Evolutionary conservation across 768 basidiomycete species (phyloP), one percentile per base, ranked within the genome.

Genomic region (Scleroderma bovista): DNA sequence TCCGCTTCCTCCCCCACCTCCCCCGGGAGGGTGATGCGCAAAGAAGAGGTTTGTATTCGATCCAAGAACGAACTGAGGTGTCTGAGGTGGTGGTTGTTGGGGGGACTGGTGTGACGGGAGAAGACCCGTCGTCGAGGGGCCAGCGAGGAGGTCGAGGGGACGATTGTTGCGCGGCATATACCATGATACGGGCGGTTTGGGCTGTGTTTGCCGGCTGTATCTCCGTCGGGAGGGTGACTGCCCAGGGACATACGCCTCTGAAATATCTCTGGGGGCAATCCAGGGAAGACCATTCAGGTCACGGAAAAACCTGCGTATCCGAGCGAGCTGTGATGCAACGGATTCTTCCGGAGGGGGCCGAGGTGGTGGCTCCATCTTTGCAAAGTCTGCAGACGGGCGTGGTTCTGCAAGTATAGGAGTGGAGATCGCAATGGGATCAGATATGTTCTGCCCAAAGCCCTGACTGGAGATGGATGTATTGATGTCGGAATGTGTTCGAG

Each of bases 161-260:
- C 54, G 57, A 17, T 56, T 64, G 15, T 65, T 54, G 15, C 64
- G 64, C 20, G 58, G 53, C 0, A 49, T 48, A n/a, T 67, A 67
- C 65, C 67, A 67, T 1, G 61, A 62, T 20, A 54, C 52, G 17
- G 66, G 55, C 41, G 60, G 54, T 48, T 61, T 68, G 12, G 46
- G 15, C 15, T 62, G 54, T 34, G 46, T 41, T 2, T 58, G 64
- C 11, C 65, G 54, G 43, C 66, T 67, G 48, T 63, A 60, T 32
- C 66, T 50, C 19, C 48, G 60, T 20, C 67, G 57, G 0, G 52
- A 54, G 9, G 60, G 57, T 17, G 65, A 51, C 24, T 68, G 61
- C 1, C 74, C 71, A 1, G 76, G 75, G 46, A 74, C 60, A 56
- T 77, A 76, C 41, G 76, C 74, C n/a, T 64, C 69, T 12, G 77